Conservation (phyloP, 83 land plant species). For the Thuja plicata region DNA sequence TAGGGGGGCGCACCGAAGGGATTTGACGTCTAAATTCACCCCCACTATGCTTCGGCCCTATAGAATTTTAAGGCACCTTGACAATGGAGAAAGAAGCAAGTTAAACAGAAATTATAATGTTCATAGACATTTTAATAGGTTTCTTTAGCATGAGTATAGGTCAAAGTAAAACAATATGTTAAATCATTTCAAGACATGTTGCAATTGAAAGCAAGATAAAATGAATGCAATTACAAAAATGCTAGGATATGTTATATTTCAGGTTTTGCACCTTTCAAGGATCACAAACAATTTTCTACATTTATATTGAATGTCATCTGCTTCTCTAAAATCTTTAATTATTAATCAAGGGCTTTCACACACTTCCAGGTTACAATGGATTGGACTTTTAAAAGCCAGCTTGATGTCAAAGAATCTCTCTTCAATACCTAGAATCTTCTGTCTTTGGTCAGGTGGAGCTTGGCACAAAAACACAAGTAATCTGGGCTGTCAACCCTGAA, state of each 20-base stretch:
- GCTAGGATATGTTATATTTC: neutral
- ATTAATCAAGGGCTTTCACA: no score
- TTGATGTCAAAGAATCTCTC: neutral
- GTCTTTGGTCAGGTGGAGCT: neutral
- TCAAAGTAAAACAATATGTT: neutral
- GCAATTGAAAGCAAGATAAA: neutral
- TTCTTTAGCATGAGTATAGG: neutral
- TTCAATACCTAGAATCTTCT: neutral
- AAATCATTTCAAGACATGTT: neutral
- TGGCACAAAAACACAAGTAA: neutral
- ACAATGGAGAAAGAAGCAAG: no score
- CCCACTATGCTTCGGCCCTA: no score
- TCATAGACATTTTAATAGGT: neutral
- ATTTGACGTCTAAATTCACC: no score
- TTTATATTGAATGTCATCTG: neutral
- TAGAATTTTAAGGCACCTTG: no score
- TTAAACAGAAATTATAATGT: neutral
- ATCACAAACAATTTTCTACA: neutral
- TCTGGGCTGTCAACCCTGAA: neutral
- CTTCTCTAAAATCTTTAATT: neutral
- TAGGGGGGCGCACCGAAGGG: no score
- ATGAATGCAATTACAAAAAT: neutral
- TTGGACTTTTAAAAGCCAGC: neutral
- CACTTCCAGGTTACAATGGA: neutral
- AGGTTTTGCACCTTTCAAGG: neutral